phyloP scores from a whole-genome alignment of 2,329 filamentous ascomycete genomes.

The Orbilia brochopaga region DNA sequence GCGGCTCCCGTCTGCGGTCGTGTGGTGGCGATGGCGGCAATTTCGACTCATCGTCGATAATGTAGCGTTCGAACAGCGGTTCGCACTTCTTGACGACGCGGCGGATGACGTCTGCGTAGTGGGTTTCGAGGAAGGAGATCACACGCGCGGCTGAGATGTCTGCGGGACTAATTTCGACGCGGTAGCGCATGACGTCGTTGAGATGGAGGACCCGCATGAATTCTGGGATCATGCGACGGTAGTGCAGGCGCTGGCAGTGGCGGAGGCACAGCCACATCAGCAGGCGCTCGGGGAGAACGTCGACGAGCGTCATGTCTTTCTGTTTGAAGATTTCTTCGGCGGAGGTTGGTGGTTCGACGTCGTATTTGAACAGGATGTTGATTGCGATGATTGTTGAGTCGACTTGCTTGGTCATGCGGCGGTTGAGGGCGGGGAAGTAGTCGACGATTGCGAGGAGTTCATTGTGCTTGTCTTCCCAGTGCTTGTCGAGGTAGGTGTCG shows the following conservation, averaged over 20 bases:
- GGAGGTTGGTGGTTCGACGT: constrained; percentile 14
- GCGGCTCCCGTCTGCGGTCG: not conserved
- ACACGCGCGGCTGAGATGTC: constrained; percentile 23
- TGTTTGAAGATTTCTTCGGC: constrained; percentile 36
- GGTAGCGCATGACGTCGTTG: constrained; percentile 25
- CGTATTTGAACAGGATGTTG: constrained; percentile 29
- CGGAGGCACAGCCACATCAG: constrained; percentile 44
- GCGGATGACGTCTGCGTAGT: constrained; percentile 23
- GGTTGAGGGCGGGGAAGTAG: constrained; percentile 15
- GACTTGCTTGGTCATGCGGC: constrained; percentile 16
- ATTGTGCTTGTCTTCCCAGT: constrained; percentile 29
- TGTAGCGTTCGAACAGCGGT: constrained; percentile 12
- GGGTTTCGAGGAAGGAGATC: constrained; percentile 26
- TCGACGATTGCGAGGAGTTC: constrained; percentile 17
- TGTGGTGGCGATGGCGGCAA: not conserved
- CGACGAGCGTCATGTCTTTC: constrained; percentile 1
- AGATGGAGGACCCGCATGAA: constrained; percentile 23
- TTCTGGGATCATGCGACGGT: constrained; percentile 2
- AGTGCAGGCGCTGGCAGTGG: constrained; percentile 11
- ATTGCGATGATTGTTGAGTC: constrained; percentile 16
- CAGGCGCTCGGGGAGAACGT: constrained; percentile 27
- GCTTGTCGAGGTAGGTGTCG: constrained; percentile 23
- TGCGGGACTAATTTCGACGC: constrained; percentile 30
- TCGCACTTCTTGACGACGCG: constrained; percentile 22
- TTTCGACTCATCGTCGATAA: not conserved